Base-by-base conservation (phyloP, 2,329 filamentous ascomycete species). In the Stachybotrys elegans region DNA sequence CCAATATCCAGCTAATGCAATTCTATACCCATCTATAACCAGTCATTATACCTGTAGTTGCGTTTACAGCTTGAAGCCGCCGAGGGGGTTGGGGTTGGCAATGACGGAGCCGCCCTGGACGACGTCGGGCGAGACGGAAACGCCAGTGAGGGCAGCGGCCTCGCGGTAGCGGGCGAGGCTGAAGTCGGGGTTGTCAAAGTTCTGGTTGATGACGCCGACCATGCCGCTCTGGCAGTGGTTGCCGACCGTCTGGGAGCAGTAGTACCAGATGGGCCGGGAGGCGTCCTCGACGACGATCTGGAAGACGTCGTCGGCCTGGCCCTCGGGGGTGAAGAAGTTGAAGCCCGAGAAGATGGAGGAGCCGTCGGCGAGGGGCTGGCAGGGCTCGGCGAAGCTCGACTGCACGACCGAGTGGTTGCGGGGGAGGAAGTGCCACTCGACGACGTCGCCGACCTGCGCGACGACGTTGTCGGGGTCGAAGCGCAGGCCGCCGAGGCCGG, bases 361-460 rank as follows among this genome's bases (percentile, higher is more conserved):
- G 23, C 56, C 54, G 47, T 60, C 60, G 41, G 56, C 54, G 11
- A 67, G 57, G 3, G 71, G 71, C 44, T 57, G 13, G 60, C 72
- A 75, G 19, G 70, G 70, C 36, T 62, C 50, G 42, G 48, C 63
- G 48, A 73, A 73, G 55, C 55, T 62, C 29, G 68, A 68, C 56
- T 71, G 61, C 2, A 53, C 66, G 34, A 79, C 63, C 16, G 68
- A 69, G 67, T 79, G 76, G 61, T 73, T 76, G 46, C 51, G 56
- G 8, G 75, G 69, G 49, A 69, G 70, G 66, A 73, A 80, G 54
- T 75, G 71, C 65, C 72, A 81, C 62, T 79, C 74, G 45, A 81
- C 57, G 4, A 73, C 50, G 47, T 77, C 73, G 46, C 75, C 76
- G 7, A 69, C 45, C 11, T 63, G 57, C 16, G 76, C 77, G 3